Evolutionary conservation across 2,329 filamentous ascomycete species (phyloP).

Genomic region (Colletotrichum caudatum): DNA sequence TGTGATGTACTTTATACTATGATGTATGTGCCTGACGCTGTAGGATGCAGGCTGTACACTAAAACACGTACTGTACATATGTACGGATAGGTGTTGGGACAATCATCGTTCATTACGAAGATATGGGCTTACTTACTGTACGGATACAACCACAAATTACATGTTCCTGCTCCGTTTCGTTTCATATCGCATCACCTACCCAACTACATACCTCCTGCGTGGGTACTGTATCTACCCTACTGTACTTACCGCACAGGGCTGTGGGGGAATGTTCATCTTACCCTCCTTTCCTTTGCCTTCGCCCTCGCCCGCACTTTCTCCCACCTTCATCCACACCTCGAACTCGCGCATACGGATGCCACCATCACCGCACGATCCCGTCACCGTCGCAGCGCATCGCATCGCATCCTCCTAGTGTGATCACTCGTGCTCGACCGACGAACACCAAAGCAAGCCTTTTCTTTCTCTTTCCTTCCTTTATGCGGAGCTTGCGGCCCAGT

Average conservation of each 20-base stretch:
- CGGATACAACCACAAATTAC: not conserved
- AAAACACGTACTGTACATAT: no score
- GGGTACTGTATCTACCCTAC: no score
- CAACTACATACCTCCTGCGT: no score
- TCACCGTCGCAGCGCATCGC: not conserved
- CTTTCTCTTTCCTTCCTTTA: no score
- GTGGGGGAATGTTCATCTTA: not conserved
- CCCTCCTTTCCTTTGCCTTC: not conserved
- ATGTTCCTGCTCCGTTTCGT: constrained; percentile 17
- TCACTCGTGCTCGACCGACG: not conserved
- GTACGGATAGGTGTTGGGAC: not conserved
- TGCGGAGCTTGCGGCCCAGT: not conserved
- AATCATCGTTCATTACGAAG: not conserved
- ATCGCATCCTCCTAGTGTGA: not conserved
- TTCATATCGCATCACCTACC: not conserved
- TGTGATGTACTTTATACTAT: no score
- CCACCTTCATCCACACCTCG: not conserved
- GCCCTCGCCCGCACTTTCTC: not conserved
- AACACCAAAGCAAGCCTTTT: not conserved
- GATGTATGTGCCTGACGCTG: no score
- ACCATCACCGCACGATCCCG: not conserved
- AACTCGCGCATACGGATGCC: not conserved
- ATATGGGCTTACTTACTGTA: not conserved
- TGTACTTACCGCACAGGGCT: not conserved
- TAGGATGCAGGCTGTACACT: no score